Percentiles rank a stretch among this genome's conserved stretches.
Conservation (phyloP, 495 filamentous ascomycete genomes). For the Oidiodendron maius region DNA sequence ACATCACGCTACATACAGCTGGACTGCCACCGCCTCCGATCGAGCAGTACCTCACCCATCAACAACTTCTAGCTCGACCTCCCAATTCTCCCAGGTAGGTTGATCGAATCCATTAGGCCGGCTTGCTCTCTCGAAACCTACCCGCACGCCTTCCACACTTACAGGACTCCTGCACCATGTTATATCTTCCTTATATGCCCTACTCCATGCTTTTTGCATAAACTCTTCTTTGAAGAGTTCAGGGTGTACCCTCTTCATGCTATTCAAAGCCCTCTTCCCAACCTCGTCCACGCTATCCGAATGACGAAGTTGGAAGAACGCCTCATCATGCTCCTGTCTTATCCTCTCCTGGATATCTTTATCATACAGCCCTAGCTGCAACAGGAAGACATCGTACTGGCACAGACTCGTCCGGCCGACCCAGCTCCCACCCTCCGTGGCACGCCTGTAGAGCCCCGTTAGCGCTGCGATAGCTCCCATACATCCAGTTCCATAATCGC, state of each 20-base stretch:
- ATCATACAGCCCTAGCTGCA: slow-evolving; percentile 56
- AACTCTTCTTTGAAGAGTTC: slow-evolving; percentile 41
- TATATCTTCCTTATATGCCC: slow-evolving; percentile 40
- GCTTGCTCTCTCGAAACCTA: slow-evolving; percentile 46
- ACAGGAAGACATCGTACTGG: slow-evolving; percentile 66
- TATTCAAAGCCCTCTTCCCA: slow-evolving; percentile 55
- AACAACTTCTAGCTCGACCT: slow-evolving; percentile 15
- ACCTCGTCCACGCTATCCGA: slow-evolving; percentile 69
- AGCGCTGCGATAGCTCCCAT: slow-evolving; percentile 41
- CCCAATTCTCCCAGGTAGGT: slow-evolving; percentile 39
- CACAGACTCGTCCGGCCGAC: slow-evolving; percentile 55
- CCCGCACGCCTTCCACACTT: slow-evolving; percentile 40
- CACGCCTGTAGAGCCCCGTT: slow-evolving; percentile 55
- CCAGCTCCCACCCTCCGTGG: slow-evolving; percentile 58
- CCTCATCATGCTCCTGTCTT: slow-evolving; percentile 42
- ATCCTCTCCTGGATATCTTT: slow-evolving; percentile 50
- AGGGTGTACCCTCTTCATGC: slow-evolving; percentile 49
- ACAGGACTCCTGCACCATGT: slow-evolving; percentile 48
- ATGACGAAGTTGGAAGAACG: slow-evolving; percentile 62
- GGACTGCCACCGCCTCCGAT: no score
- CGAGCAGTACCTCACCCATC: slow-evolving; percentile 15
- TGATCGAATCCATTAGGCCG: slow-evolving; percentile 54
- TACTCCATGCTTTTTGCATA: slow-evolving; percentile 41
- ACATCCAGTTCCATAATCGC: slow-evolving; percentile 69
- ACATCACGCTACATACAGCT: no score